A percentile compares a stretch with the other conserved stretches of the same genome.
Evolutionary conservation across 441 rosid genomes (phyloP).

Genomic region (Erodium texanum): DNA sequence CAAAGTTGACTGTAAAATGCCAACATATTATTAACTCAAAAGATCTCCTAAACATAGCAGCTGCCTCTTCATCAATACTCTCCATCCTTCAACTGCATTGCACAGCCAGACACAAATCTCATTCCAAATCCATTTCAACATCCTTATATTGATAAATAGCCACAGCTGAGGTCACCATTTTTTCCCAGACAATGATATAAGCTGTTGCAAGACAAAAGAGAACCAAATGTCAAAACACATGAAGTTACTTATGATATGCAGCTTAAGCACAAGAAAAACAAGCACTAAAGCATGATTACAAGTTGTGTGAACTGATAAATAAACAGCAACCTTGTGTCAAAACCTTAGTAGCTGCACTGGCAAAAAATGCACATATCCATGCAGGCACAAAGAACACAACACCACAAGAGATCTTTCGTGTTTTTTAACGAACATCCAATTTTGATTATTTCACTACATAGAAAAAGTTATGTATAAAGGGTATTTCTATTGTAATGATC

Average conservation of each 20-base stretch:
- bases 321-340: not conserved
- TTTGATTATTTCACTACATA: not conserved
- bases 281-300: not conserved
- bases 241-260: not conserved
- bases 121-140: not conserved
- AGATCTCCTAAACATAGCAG: not conserved
- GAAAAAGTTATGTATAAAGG: not conserved
- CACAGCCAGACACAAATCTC: not conserved
- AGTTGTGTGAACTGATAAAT: not conserved
- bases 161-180: slow-evolving; percentile 15
- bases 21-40: not conserved
- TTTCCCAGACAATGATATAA: slow-evolving; percentile 51
- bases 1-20: not conserved
- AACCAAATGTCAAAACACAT: not conserved
- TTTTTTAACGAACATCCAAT: not conserved
- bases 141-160: too few relatives aligned
- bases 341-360: not conserved
- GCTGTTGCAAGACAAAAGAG: slow-evolving; percentile 30
- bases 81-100: not conserved
- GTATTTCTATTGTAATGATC: too few relatives aligned
- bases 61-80: not conserved
- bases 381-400: not conserved
- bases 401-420: not conserved
- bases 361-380: not conserved
- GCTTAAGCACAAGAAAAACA: not conserved